A percentile compares a stretch with the other conserved stretches of the same genome.
Evolutionary conservation across 1,284 basidiomycete species (phyloP).

Genomic region (Cerioporus squamosus): DNA sequence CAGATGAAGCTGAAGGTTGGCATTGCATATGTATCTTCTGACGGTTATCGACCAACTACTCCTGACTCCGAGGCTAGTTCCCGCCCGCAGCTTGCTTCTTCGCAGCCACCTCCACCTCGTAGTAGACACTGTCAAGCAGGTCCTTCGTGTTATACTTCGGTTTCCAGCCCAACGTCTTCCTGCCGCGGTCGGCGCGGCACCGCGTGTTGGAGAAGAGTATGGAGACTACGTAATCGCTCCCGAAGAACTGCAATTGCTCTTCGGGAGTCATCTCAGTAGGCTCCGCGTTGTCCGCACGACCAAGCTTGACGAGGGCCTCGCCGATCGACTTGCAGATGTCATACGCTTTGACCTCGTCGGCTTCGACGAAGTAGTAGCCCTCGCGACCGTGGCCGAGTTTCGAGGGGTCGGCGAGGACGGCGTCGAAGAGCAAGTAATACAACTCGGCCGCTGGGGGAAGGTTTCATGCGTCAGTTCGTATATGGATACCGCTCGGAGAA

Average conservation of each 20-base stretch:
- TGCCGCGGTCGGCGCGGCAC: slow-evolving; percentile 41
- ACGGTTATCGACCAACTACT: no score
- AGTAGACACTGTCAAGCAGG: slow-evolving; percentile 38
- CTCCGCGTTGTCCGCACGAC: slow-evolving; percentile 23
- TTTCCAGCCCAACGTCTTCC: slow-evolving; percentile 45
- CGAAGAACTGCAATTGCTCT: slow-evolving; percentile 31
- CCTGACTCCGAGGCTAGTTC: no score
- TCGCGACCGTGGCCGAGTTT: slow-evolving; percentile 42
- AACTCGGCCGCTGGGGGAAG: no score
- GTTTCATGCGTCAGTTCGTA: no score
- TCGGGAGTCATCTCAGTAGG: slow-evolving; percentile 32
- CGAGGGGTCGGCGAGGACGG: slow-evolving; percentile 12
- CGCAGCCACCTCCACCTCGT: slow-evolving; percentile 30
- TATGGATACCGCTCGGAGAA: no score
- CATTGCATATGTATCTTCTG: no score
- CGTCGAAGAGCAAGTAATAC: slow-evolving; percentile 12
- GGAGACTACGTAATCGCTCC: slow-evolving; percentile 9
- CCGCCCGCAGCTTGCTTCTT: not conserved
- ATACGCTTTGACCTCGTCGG: slow-evolving; percentile 41
- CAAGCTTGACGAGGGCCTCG: slow-evolving; percentile 34
- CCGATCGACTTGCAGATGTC: slow-evolving; percentile 40
- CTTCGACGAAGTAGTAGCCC: slow-evolving; percentile 50
- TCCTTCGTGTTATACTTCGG: slow-evolving; percentile 38
- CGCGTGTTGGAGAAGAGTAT: slow-evolving; percentile 46
- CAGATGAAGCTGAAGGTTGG: no score